Percentiles rank a stretch among this genome's conserved stretches.
phyloP scores from a whole-genome alignment of 2,329 filamentous ascomycete species.

The Arthrocladium fulminans region DNA sequence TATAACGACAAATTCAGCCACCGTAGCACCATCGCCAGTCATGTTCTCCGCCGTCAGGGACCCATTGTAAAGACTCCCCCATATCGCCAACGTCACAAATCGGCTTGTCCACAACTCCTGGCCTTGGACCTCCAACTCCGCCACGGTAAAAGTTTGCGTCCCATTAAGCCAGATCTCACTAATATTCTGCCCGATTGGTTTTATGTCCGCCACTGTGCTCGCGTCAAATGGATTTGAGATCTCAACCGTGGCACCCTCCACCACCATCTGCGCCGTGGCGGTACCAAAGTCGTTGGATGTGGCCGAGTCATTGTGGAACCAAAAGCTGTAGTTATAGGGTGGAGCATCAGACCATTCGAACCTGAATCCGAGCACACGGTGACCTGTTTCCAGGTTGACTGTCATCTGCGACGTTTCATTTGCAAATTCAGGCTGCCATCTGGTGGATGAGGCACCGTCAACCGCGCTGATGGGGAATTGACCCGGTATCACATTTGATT shows the following conservation, averaged over 20 bases:
- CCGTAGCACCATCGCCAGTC: slow-evolving; percentile 37
- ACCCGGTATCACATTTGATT: slow-evolving; percentile 45
- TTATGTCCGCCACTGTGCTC: slow-evolving; percentile 28
- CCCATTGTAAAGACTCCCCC: slow-evolving; percentile 32
- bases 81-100: slow-evolving; percentile 37
- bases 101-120: slow-evolving; percentile 27
- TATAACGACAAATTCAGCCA: slow-evolving; percentile 41
- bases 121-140: slow-evolving; percentile 12
- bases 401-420: slow-evolving; percentile 47
- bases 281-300: slow-evolving; percentile 8
- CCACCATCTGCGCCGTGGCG: slow-evolving; percentile 9
- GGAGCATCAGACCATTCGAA: slow-evolving; percentile 55
- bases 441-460: slow-evolving; percentile 57
- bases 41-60: slow-evolving; percentile 27
- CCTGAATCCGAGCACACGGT: slow-evolving; percentile 36
- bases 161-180: slow-evolving; percentile 23
- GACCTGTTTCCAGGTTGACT: slow-evolving; percentile 41
- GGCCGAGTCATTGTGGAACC: slow-evolving; percentile 43
- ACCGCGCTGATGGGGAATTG: slow-evolving; percentile 61
- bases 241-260: slow-evolving; percentile 18
- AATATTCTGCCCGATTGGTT: slow-evolving; percentile 33
- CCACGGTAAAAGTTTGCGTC: slow-evolving; percentile 7
- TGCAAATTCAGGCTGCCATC: slow-evolving; percentile 53
- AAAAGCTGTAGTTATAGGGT: slow-evolving; percentile 45
- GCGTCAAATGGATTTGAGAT: slow-evolving; percentile 33